phyloP scores from a whole-genome alignment of 2,329 filamentous ascomycete genomes.

The Dothideomycetes sp. region DNA sequence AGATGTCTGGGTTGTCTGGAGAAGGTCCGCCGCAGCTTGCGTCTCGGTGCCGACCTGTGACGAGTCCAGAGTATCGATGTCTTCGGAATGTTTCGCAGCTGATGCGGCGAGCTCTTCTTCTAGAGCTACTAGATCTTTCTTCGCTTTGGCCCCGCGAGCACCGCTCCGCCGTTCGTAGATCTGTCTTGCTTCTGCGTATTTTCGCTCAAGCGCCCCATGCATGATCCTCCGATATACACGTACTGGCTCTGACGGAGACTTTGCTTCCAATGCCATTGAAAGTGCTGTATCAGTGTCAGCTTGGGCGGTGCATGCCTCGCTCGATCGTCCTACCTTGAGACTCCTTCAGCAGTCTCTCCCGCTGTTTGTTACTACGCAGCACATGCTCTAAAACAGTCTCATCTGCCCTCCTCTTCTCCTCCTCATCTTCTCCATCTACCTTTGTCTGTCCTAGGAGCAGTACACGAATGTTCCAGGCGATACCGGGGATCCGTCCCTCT shows the following conservation, averaged over 20 bases:
- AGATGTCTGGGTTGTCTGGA: conserved; percentile 57
- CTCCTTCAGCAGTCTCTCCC: conserved; percentile 13
- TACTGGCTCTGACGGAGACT: conserved; percentile 9
- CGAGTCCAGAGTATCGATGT: conserved; percentile 30
- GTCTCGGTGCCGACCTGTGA: conserved; percentile 52
- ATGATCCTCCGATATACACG: conserved; percentile 11
- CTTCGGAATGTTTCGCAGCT: conserved; percentile 2
- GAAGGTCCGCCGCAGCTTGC: conserved; percentile 56
- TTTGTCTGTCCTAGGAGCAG: conserved; percentile 60
- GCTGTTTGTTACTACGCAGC: conserved; percentile 12
- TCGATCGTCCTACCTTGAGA: no score
- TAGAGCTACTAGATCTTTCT: conserved; percentile 60
- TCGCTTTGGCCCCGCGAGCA: conserved; percentile 59
- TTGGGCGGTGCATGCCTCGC: no score
- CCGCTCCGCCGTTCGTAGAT: conserved; percentile 66
- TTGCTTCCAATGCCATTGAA: conserved; percentile 1
- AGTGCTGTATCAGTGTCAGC: no score
- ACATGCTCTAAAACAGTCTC: conserved; percentile 16
- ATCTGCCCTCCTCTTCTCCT: conserved; percentile 1
- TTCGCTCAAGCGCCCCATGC: conserved; percentile 11
- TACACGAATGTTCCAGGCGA: conserved; percentile 54
- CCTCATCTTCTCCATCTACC: conserved; percentile 2
- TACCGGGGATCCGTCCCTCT: conserved; percentile 67
- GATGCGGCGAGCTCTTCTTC: conserved; percentile 52
- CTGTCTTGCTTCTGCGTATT: conserved; percentile 24